Conservation (phyloP, 192 early-diverging fungal genomes). For the Haplosporangium gracile region DNA sequence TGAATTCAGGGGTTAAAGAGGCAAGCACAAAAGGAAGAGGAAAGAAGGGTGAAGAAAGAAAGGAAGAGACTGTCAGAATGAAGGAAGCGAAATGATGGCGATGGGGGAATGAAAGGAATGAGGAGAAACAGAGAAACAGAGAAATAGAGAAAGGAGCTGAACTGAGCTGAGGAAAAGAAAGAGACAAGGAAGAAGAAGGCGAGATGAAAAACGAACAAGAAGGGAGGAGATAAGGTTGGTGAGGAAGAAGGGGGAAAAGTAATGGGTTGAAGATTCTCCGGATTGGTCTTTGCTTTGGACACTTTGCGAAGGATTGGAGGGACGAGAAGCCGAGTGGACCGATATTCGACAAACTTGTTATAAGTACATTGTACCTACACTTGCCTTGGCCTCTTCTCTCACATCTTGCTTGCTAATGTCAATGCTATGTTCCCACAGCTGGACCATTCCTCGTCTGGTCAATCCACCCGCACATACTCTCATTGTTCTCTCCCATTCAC, state of each 20-base stretch:
- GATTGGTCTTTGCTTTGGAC: background rate
- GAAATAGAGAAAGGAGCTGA: background rate
- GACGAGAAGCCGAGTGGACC: background rate
- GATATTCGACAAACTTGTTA: background rate
- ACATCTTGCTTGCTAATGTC: no score
- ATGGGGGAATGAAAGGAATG: background rate
- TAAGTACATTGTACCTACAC: no score
- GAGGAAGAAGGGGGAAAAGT: background rate
- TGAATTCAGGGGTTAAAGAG: no score
- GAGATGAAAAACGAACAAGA: background rate
- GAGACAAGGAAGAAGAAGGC: background rate
- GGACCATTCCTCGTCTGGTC: no score
- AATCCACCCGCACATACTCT: background rate
- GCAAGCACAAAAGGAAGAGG: background rate
- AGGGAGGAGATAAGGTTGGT: background rate
- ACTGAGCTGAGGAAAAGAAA: background rate
- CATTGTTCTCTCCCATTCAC: background rate
- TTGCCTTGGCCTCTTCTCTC: no score
- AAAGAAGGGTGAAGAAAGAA: background rate
- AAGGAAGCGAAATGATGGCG: background rate
- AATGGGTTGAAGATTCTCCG: background rate
- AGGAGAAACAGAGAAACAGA: background rate
- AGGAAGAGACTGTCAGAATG: background rate
- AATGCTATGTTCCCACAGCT: no score
- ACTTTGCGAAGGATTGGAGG: background rate